Conservation (phyloP, 2,329 filamentous ascomycete species). For the Aulographum hederae region DNA sequence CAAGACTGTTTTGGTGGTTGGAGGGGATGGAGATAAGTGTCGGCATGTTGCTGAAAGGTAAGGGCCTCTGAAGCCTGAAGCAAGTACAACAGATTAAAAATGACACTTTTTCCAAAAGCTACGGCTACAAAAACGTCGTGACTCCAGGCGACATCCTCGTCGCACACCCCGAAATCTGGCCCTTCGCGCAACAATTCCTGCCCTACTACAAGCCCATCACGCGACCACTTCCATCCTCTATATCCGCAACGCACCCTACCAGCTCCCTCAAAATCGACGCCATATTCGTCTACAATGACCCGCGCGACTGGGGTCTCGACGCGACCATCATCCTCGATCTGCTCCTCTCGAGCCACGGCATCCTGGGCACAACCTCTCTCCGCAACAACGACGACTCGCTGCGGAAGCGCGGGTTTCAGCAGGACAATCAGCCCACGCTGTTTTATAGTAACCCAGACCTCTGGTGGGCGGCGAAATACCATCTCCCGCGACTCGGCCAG, state of each 20-base stretch:
- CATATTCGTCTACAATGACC: slow-evolving; percentile 88
- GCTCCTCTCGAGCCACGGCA: slow-evolving; percentile 58
- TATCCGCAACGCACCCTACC: slow-evolving; percentile 26
- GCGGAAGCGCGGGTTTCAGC: slow-evolving; percentile 62
- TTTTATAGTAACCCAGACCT: slow-evolving; percentile 87
- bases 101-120: slow-evolving; percentile 23
- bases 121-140: slow-evolving; percentile 67
- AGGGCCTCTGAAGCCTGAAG: slow-evolving; percentile 9
- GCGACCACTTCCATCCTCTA: slow-evolving; percentile 36
- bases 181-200: slow-evolving; percentile 53
- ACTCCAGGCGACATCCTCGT: slow-evolving; percentile 71
- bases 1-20: slow-evolving; percentile 29
- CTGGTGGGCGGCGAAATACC: slow-evolving; percentile 73
- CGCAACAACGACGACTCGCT: slow-evolving; percentile 49
- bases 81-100: no score
- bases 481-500: slow-evolving; percentile 73
- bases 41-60: slow-evolving; percentile 51
- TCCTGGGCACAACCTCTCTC: slow-evolving; percentile 60
- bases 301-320: slow-evolving; percentile 88
- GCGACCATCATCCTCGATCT: slow-evolving; percentile 71
- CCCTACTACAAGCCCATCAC: slow-evolving; percentile 41
- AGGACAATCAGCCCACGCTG: slow-evolving; percentile 60
- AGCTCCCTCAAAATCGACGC: slow-evolving; percentile 63
- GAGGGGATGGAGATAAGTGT: slow-evolving; percentile 34
- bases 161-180: slow-evolving; percentile 60